Percentiles rank a stretch among this genome's conserved stretches.
phyloP scores from a whole-genome alignment of 768 basidiomycete genomes.

The Clathrus columnatus region DNA sequence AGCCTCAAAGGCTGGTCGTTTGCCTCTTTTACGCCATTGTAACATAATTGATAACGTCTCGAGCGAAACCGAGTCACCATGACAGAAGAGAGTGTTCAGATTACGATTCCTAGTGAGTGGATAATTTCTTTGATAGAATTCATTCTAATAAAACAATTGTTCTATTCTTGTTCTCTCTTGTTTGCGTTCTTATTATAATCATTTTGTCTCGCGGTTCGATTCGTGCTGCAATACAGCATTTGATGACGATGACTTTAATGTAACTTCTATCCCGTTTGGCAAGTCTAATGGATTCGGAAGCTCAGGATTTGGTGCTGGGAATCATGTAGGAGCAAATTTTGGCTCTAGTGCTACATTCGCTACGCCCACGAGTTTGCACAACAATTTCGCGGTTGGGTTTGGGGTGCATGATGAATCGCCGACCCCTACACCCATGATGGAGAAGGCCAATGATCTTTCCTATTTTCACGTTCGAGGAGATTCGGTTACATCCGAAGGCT shows the following conservation, averaged over 20 bases:
- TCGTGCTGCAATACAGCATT: conserved; percentile 51
- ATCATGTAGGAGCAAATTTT: conserved; percentile 24
- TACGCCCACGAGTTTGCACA: conserved; percentile 12
- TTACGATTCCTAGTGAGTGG: conserved; percentile 52
- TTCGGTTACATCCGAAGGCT: conserved; percentile 72
- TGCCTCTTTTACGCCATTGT: background rate
- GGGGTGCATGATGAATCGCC: conserved; percentile 61
- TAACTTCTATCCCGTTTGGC: conserved; percentile 62
- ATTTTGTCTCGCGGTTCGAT: background rate
- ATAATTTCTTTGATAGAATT: background rate
- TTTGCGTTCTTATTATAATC: conserved; percentile 11
- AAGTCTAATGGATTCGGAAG: conserved; percentile 27
- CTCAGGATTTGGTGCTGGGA: conserved; percentile 10
- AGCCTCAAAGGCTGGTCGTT: background rate
- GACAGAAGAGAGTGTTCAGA: conserved; percentile 35
- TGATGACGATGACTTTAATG: conserved; percentile 61
- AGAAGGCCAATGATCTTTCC: conserved; percentile 43
- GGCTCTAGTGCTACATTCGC: conserved; percentile 24
- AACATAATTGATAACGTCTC: background rate
- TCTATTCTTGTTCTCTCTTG: background rate
- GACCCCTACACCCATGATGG: conserved; percentile 43
- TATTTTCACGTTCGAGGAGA: conserved; percentile 76
- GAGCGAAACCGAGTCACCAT: background rate
- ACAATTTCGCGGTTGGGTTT: conserved; percentile 19
- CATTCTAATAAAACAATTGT: background rate